Evolutionary conservation across 805 yeast genomes (phyloP).

Genomic region (Yamadazyma tumulicola): DNA sequence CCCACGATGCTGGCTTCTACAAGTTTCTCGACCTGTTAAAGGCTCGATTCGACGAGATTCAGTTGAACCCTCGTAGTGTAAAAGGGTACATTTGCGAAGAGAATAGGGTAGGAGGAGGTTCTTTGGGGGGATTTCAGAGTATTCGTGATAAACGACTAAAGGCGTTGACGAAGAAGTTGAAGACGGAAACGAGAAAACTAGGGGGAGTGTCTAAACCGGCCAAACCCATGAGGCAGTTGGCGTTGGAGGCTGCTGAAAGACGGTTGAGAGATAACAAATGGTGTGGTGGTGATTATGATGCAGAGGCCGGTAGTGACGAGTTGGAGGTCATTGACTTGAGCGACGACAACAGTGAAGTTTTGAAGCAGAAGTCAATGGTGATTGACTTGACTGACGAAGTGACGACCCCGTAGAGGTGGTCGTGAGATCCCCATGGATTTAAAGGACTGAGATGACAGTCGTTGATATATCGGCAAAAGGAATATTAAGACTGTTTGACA

Average conservation of each 20-base stretch:
- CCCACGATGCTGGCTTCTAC: constrained; percentile 76
- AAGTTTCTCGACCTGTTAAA: constrained; percentile 58
- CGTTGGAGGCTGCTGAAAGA: constrained; percentile 61
- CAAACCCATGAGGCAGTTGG: constrained; percentile 33
- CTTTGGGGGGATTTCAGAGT: constrained; percentile 11
- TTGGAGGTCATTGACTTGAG: constrained; percentile 23
- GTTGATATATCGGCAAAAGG: too few relatives aligned
- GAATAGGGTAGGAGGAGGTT: constrained; percentile 37
- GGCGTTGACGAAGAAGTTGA: constrained; percentile 39
- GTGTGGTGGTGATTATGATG: constrained; percentile 31
- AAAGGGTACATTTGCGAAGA: constrained; percentile 48
- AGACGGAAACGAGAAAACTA: constrained; percentile 36
- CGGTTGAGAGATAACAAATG: constrained; percentile 51
- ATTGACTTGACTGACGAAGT: too few relatives aligned
- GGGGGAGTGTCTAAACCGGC: constrained; percentile 13
- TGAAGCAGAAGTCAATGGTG: too few relatives aligned
- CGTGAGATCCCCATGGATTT: too few relatives aligned
- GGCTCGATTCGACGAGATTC: constrained; percentile 44
- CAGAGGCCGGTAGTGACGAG: constrained; percentile 44
- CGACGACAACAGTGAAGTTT: too few relatives aligned
- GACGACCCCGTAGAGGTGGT: too few relatives aligned
- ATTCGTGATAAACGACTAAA: constrained; percentile 38
- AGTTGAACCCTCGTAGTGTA: constrained; percentile 32
- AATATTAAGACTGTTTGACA: too few relatives aligned
- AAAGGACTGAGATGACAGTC: too few relatives aligned